Base-by-base conservation (phyloP, 768 basidiomycete species). In the Phaeotremella skinneri region DNA sequence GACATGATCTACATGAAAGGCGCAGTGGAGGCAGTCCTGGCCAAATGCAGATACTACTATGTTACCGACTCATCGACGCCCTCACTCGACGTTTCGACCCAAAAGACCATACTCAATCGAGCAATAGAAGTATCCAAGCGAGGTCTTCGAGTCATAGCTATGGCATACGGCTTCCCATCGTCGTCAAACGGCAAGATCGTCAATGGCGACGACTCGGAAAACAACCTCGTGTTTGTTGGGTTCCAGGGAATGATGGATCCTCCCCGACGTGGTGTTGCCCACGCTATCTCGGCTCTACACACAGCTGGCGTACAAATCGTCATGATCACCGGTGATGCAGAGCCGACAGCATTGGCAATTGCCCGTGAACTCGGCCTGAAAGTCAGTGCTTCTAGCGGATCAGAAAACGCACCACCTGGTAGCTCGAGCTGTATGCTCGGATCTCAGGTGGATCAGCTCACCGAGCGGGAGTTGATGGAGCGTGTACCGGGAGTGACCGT, bases 311-410 rank as follows among this genome's bases (percentile, higher is more conserved):
- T 98, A 49, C 91, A 93, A 69, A 86, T 97, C n/a, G 87, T 97
- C 43, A 97, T 98, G 93, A 96, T 97, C 72, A 97, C 94, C 0
- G 93, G 93, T 3, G 93, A 98, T 69, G 87, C 91, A 32, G 90
- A 92, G 76, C 82, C 86, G 55, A 98, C 93, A 0, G 93, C 94
- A 2, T 70, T 93, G 31, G 85, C 89, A 49, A 94, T 96, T 57
- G 94, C 91, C 32, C 82, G 84, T 69, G 82, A 90, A 68, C 83
- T 98, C 17, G 93, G 93, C 25, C 79, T 97, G 67, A 82, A 84
- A 11, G 83, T 92, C 25, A 85, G 85, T 49, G 41, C 66, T 2
- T 67, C 67, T 17, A 55, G 60, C 14, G 52, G 52, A 20, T 50
- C 59, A 3, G 21, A 48, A 2, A 34, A 60, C 25, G 56, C 61